Evolutionary conservation across 208 protist genomes (phyloP).

Genomic region (Trichomonas vaginalis): DNA sequence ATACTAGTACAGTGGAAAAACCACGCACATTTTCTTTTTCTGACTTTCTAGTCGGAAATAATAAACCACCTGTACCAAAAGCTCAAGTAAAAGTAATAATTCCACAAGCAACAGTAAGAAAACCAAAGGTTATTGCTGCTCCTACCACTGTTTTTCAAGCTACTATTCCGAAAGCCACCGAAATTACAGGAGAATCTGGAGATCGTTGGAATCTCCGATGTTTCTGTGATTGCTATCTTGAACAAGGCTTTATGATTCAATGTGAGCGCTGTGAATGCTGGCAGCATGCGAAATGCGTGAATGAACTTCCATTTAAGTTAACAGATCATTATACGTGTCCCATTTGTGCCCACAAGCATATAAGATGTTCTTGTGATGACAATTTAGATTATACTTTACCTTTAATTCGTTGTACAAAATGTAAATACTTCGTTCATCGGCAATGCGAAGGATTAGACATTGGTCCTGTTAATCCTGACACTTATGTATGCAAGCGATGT

Average conservation of each 20-base stretch:
- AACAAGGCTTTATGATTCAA: slow-evolving; percentile 17
- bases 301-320: neutral
- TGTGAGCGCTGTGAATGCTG: neutral
- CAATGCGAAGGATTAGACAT: neutral
- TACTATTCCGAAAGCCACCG: neutral
- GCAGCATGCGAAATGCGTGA: neutral
- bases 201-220: neutral
- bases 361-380: neutral
- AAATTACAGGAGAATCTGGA: neutral
- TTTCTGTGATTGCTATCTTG: neutral
- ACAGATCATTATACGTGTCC: neutral
- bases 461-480: neutral
- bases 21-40: neutral
- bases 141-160: neutral
- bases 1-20: neutral
- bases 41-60: neutral
- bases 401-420: neutral
- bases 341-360: neutral
- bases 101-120: neutral
- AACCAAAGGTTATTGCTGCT: neutral
- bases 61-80: neutral
- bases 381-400: neutral
- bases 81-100: neutral
- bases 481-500: neutral
- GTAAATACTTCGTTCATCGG: neutral